Evolutionary conservation across 2,329 filamentous ascomycete species (phyloP).

Genomic region (Fusarium nematophilum): DNA sequence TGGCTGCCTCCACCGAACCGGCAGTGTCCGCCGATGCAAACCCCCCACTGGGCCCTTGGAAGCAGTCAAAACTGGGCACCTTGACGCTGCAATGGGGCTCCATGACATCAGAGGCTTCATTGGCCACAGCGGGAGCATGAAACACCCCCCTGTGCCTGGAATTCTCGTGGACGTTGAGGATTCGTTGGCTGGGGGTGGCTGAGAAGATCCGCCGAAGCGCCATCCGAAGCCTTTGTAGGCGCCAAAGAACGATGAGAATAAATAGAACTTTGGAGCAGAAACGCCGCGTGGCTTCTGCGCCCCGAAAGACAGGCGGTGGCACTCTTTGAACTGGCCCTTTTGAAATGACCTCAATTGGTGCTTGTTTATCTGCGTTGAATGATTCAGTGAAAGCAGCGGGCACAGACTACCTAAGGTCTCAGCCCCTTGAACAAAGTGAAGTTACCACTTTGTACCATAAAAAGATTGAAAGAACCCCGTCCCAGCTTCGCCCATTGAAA

Average conservation of each 20-base stretch:
- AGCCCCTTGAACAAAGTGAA: too few species aligned
- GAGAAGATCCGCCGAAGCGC: neutral
- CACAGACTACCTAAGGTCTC: too few species aligned
- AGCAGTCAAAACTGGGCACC: slow-evolving; percentile 17
- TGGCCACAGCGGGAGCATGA: slow-evolving; percentile 36
- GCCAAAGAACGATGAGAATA: slow-evolving; percentile 8
- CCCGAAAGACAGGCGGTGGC: too few species aligned
- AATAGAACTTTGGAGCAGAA: neutral
- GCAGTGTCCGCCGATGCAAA: slow-evolving; percentile 8
- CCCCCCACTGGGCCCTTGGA: neutral
- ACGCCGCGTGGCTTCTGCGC: too few species aligned
- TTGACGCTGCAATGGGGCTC: slow-evolving; percentile 16
- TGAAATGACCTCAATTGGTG: too few species aligned
- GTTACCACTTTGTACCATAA: too few species aligned
- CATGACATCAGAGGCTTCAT: slow-evolving; percentile 53
- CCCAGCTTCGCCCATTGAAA: too few species aligned
- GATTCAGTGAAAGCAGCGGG: too few species aligned
- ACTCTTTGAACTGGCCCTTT: too few species aligned
- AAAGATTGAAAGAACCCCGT: too few species aligned
- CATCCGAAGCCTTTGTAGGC: neutral
- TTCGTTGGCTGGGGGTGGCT: slow-evolving; percentile 31
- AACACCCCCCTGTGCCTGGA: slow-evolving; percentile 37
- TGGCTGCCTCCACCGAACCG: slow-evolving; percentile 2
- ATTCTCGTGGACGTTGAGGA: slow-evolving; percentile 9
- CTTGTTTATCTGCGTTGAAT: too few species aligned